Conservation (phyloP, 2,329 filamentous ascomycete species). For the Aphanocladium album region DNA sequence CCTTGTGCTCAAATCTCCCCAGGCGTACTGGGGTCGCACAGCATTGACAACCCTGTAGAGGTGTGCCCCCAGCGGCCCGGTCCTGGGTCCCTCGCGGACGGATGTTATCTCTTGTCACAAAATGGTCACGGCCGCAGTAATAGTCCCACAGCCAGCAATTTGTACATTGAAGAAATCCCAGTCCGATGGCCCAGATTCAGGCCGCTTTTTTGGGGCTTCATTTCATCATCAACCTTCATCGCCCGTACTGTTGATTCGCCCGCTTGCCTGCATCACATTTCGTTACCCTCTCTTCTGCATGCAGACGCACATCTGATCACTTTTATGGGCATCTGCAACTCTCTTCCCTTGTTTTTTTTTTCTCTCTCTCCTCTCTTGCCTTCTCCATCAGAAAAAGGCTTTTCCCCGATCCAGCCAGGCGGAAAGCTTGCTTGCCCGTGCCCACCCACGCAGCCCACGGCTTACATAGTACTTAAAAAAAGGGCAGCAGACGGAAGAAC, state of each 20-base stretch:
- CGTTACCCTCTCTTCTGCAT: not conserved
- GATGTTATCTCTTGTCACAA: conserved; percentile 6
- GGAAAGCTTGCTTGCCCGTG: not conserved
- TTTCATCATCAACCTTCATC: not conserved
- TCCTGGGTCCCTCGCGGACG: not conserved
- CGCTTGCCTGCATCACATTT: not conserved
- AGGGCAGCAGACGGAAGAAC: not conserved
- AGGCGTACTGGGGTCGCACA: not conserved
- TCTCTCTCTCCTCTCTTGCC: not conserved
- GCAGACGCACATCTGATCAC: not conserved
- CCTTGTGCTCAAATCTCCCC: not conserved
- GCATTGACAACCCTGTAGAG: too few relatives aligned
- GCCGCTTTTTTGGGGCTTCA: not conserved
- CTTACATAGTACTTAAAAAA: not conserved
- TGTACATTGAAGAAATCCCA: not conserved
- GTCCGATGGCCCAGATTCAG: not conserved
- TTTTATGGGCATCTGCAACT: not conserved
- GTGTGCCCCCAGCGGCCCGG: not conserved
- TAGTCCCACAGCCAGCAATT: not conserved
- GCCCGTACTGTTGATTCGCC: not conserved
- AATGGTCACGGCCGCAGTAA: too few relatives aligned
- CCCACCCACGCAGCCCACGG: not conserved
- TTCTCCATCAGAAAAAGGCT: not conserved
- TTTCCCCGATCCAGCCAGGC: not conserved
- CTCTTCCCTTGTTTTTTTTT: not conserved